Evolutionary conservation across 441 rosid genomes (phyloP), one percentile per base, ranked within the genome.

Genomic region (Euphorbia corollata): DNA sequence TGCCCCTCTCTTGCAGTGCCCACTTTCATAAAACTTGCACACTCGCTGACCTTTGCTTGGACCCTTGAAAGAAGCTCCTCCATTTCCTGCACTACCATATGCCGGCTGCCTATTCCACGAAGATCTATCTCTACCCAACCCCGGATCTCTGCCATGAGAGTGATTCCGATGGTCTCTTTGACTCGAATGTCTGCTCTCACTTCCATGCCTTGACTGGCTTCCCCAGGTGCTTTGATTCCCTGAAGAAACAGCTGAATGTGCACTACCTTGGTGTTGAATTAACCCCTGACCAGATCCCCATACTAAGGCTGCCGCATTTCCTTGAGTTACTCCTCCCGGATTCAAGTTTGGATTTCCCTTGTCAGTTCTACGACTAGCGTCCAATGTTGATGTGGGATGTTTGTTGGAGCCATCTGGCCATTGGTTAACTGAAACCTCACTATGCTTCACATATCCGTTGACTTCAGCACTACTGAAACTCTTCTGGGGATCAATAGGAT

Each of bases 1-100:
- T 39, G 92, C 86, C 59, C 98, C 99, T 78, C 71, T 92, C 80
- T 79, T 92, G 87, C 98, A 90, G 55, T 68, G 13, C 59, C 97
- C 99, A 48, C 54, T 84, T 83, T 82, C 94, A n/a, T 90, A 68
- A 71, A 81, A 92, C 84, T 92, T 96, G 81, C 98, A 96, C 9
- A 86, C 75, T 65, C 87, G 81, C 72, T 77, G 90, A 80, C 90
- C 91, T 83, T 83, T 92, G 74, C 89, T 80, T 59, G 84, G 78
- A 70, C 85, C 74, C 78, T 85, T 75, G 68, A 68, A 66, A 57
- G 86, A 72, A 47, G 82, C 79, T 27, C 81, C 84, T 77, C 89
- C 90, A 71, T 79, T 85, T 15, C 79, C 88, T 65, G 47, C 79
- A 47, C 53, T 48, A 4, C 79, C 77, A 65, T 66, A 64, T 4